These are phyloP conservation scores for Priceomyces carsonii DNA, from an alignment of 805 yeast genomes.

Conservation along the genomic window DNA sequence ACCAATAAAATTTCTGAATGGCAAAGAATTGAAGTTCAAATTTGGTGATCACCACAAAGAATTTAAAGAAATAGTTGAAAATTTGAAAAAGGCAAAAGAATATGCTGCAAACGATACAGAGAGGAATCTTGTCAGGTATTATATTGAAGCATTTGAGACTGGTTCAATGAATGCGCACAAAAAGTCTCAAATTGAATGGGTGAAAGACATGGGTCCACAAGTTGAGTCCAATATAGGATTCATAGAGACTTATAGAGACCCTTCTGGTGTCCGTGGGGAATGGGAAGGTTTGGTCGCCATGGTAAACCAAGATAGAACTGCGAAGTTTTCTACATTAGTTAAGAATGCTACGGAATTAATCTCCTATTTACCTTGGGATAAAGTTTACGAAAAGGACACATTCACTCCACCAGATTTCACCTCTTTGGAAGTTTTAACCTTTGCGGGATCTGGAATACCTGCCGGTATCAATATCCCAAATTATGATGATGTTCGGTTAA, in stretches of 20 bases:
- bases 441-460: conserved; percentile 88
- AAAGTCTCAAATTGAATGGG: conserved; percentile 84
- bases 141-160: conserved; percentile 68
- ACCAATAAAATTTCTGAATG: conserved; percentile 37
- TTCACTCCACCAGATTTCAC: conserved; percentile 93
- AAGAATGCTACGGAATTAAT: conserved; percentile 65
- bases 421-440: conserved; percentile 83
- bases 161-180: conserved; percentile 87
- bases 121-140: conserved; percentile 60
- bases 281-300: conserved; percentile 92
- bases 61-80: conserved; percentile 57
- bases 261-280: conserved; percentile 89
- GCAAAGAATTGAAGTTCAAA: conserved; percentile 47
- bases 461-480: conserved; percentile 94
- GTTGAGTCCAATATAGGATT: conserved; percentile 80
- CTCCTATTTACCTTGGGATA: conserved; percentile 72
- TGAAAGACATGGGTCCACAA: conserved; percentile 77
- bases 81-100: conserved; percentile 56
- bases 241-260: conserved; percentile 91
- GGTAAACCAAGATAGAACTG: conserved; percentile 85
- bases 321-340: conserved; percentile 72
- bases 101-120: conserved; percentile 77
- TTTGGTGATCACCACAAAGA: conserved; percentile 81
- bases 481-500: conserved; percentile 84
- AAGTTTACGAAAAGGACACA: conserved; percentile 74